Percentiles rank a stretch among this genome's conserved stretches.
Evolutionary conservation across 768 basidiomycete genomes (phyloP).

Genomic region (Lepiota brunneoincarnata): DNA sequence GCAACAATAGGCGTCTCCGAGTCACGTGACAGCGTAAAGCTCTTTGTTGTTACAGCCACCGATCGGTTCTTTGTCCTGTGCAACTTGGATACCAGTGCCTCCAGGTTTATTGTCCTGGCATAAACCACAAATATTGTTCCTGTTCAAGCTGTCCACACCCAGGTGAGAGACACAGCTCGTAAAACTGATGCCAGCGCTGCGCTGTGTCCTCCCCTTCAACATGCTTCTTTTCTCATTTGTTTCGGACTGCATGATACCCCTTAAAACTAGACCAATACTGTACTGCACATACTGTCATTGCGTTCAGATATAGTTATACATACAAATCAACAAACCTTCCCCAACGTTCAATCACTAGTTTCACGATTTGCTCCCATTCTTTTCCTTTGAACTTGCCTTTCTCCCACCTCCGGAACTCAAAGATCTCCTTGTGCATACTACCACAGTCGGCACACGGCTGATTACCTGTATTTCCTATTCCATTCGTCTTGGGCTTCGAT

Average conservation of each 20-base stretch:
- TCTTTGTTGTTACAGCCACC: too few species aligned
- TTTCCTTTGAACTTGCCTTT: constrained; percentile 53
- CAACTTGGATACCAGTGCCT: too few species aligned
- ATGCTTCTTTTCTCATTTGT: background rate
- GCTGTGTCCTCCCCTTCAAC: background rate
- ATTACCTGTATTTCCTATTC: constrained; percentile 11
- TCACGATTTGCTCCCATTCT: constrained; percentile 76
- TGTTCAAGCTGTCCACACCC: too few species aligned
- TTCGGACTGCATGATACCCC: too few species aligned
- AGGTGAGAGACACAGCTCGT: too few species aligned
- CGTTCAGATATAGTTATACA: constrained; percentile 22
- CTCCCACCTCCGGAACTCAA: constrained; percentile 59
- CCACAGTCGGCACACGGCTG: constrained; percentile 44
- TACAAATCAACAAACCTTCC: constrained; percentile 56
- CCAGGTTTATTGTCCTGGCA: too few species aligned
- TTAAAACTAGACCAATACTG: background rate
- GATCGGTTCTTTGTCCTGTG: too few species aligned
- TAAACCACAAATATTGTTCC: too few species aligned
- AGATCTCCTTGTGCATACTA: constrained; percentile 72
- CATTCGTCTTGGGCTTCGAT: constrained; percentile 16
- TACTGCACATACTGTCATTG: constrained; percentile 2
- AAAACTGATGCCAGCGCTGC: too few species aligned
- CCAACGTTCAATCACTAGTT: constrained; percentile 78
- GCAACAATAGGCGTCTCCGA: background rate
- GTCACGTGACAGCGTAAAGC: too few species aligned